Evolutionary conservation across 208 protist species (phyloP).

Genomic region (Crithidia fasciculata): DNA sequence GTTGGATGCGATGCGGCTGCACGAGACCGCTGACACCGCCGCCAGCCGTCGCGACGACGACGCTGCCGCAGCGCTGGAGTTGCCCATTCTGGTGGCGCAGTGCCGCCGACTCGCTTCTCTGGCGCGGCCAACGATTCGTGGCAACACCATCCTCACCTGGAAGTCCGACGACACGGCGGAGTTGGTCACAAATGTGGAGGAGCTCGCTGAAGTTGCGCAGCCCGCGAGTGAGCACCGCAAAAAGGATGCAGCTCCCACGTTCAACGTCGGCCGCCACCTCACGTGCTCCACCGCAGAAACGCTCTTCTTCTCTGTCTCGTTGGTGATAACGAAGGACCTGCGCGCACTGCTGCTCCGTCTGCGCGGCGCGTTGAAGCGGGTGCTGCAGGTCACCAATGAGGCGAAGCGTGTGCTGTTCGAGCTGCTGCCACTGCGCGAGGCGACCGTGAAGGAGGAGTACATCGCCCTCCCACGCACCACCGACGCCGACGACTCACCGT

Average conservation of each 20-base stretch:
- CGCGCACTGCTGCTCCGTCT: constrained; percentile 55
- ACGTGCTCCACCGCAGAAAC: constrained; percentile 72
- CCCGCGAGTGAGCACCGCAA: background rate
- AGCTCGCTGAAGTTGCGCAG: constrained; percentile 15
- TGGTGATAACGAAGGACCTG: constrained; percentile 60
- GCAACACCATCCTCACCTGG: constrained; percentile 47
- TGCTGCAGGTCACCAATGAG: constrained; percentile 44
- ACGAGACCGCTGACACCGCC: background rate
- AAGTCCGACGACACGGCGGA: constrained; percentile 25
- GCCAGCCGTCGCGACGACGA: constrained; percentile 24
- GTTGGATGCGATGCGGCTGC: constrained; percentile 12
- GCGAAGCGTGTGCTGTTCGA: constrained; percentile 38
- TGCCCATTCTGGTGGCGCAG: constrained; percentile 40
- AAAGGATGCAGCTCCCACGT: background rate
- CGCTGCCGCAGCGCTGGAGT: constrained; percentile 16
- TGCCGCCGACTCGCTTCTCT: constrained; percentile 40
- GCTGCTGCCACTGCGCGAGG: constrained; percentile 57
- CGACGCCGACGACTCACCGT: constrained; percentile 28
- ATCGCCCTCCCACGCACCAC: constrained; percentile 32
- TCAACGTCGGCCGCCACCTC: constrained; percentile 60
- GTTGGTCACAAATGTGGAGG: constrained; percentile 29
- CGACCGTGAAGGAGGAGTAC: constrained; percentile 72
- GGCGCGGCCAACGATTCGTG: constrained; percentile 40
- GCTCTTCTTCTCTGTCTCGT: constrained; percentile 58
- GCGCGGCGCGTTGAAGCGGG: constrained; percentile 44